Evolutionary conservation across 1,139 yeast genomes (phyloP).

Genomic region (Yamadazyma jaroonii): DNA sequence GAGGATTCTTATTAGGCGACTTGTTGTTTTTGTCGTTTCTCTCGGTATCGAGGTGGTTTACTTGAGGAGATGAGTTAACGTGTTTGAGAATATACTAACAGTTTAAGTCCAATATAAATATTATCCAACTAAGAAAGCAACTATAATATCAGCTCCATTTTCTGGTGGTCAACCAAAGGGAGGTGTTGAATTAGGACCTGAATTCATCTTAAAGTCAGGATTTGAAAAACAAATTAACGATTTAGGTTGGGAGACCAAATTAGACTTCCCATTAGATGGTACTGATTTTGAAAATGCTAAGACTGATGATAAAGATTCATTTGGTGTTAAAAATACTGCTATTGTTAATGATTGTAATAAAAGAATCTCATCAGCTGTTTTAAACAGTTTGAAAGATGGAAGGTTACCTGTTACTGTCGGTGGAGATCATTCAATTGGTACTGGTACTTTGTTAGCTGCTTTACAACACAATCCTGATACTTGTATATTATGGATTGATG

Average conservation of each 20-base stretch:
- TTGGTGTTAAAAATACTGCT: conserved; percentile 68
- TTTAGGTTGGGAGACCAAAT: conserved; percentile 69
- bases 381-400: conserved; percentile 44
- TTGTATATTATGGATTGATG: conserved; percentile 93
- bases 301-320: conserved; percentile 44
- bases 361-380: conserved; percentile 61
- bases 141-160: conserved; percentile 81
- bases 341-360: conserved; percentile 75
- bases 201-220: conserved; percentile 70
- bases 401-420: conserved; percentile 83
- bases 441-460: conserved; percentile 88
- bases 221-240: conserved; percentile 57
- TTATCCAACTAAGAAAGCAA: conserved; percentile 52
- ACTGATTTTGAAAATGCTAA: conserved; percentile 42
- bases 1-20: too few relatives aligned
- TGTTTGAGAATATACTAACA: not conserved
- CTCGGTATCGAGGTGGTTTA: not conserved
- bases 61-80: too few relatives aligned
- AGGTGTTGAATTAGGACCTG: conserved; percentile 96
- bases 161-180: conserved; percentile 95
- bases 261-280: conserved; percentile 57
- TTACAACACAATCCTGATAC: conserved; percentile 80
- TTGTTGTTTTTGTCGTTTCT: too few relatives aligned
- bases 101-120: conserved; percentile 40
- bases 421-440: conserved; percentile 96